Base-by-base conservation (phyloP, 257 asterid genomes). In the Solanum tarijense region DNA sequence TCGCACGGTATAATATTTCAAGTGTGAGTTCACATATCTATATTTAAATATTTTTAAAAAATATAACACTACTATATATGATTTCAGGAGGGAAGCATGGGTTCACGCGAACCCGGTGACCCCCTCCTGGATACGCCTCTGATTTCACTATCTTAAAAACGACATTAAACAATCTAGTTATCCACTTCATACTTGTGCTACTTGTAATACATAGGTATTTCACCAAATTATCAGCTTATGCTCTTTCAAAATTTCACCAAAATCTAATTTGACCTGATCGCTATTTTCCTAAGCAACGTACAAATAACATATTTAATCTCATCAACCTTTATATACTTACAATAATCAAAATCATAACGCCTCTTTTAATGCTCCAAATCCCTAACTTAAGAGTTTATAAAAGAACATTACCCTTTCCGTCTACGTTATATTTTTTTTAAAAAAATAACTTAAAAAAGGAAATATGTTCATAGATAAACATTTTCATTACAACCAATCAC, bases 201-300 rank as follows among this genome's bases (percentile, higher is more conserved):
- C 55, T 46, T 52, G 62, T 52, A 18, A 52, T 52, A 52, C 62
- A 18, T 52, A 6, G n/a, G 9, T 18, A 52, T 52, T 5, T 52
- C 9, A 18, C 23, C 62, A 18, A 52, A 16, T 52, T 52, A 52
- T 52, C 0, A 16, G n/a, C 58, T 13, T 48, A 48, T 1, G n/a
- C 9, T 52, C 0, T 52, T 0, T 16, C n/a, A 0, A 52, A 52
- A 52, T 16, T 52, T 0, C 62, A 52, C 0, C n/a, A 0, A 0
- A 52, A 52, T 52, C n/a, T 52, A 52, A 11, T 52, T 52, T 14
- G 60, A 16, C 23, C 3, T 16, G 9, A 52, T 52, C 23, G 0
- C 0, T 52, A 52, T 5, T 52, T 52, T 52, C 23, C 4, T 52
- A 1, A 18, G 62, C 23, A 52, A 0, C 0, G 62, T 16, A 16